A percentile compares a stretch with the other conserved stretches of the same genome.
Conservation (phyloP, 1,139 yeast genomes). For the Magnusiomyces paraingens region DNA sequence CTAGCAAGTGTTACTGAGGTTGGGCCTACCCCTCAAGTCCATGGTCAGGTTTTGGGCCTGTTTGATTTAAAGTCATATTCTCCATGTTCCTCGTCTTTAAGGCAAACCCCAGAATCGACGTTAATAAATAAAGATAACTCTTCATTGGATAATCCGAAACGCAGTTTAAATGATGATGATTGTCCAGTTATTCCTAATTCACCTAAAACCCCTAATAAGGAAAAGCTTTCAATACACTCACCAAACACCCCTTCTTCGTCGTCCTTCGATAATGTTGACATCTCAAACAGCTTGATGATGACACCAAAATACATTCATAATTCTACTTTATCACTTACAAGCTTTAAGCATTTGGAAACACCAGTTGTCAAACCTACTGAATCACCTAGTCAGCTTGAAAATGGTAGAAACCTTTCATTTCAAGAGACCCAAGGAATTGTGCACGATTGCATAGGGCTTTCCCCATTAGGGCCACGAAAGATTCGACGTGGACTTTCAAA, state of each 20-base stretch:
- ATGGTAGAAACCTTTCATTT: not conserved
- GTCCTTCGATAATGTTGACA: not conserved
- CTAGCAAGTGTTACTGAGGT: constrained; percentile 35
- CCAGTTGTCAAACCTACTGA: not conserved
- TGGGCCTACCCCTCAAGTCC: constrained; percentile 74
- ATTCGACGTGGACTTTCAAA: constrained; percentile 15
- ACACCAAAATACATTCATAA: not conserved
- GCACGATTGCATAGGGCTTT: not conserved
- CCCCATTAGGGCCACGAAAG: constrained; percentile 10
- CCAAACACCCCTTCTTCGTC: not conserved
- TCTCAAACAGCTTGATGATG: not conserved
- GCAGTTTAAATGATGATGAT: not conserved
- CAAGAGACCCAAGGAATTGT: too few species aligned
- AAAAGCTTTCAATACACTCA: not conserved
- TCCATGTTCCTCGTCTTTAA: too few species aligned
- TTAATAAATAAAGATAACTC: too few species aligned
- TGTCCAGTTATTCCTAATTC: not conserved
- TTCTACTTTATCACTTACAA: not conserved
- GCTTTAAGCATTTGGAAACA: too few species aligned
- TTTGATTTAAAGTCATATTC: constrained; percentile 41
- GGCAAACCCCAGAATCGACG: too few species aligned
- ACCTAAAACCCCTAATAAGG: not conserved
- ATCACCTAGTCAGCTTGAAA: constrained; percentile 6
- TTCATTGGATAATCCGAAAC: not conserved
- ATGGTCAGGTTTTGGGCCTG: constrained; percentile 61